Evolutionary conservation across 176 grass and related monocot species (phyloP).

Genomic region (maize (Zea mays)): DNA sequence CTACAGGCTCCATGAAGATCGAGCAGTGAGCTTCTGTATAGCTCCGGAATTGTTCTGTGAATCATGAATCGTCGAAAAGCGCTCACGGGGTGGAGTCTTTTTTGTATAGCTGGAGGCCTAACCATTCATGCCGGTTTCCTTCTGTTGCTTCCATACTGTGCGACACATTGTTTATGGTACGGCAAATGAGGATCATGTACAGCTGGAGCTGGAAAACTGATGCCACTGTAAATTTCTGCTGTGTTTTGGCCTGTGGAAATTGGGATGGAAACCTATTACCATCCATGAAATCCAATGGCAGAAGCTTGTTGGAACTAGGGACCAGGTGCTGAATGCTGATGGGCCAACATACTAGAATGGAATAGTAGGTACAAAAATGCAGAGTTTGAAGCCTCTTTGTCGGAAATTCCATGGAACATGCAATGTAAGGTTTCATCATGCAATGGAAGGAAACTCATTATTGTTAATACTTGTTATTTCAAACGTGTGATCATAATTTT

Average conservation of each 20-base stretch:
- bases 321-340: slow-evolving; percentile 17
- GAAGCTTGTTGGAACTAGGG: slow-evolving; percentile 20
- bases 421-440: neutral
- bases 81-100: slow-evolving; percentile 37
- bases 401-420: neutral
- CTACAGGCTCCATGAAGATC: slow-evolving; percentile 60
- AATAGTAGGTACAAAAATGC: slow-evolving; percentile 23
- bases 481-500: neutral
- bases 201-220: slow-evolving; percentile 45
- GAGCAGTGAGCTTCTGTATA: slow-evolving; percentile 46
- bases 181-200: slow-evolving; percentile 47
- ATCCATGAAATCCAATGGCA: slow-evolving; percentile 25
- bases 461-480: neutral
- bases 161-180: slow-evolving; percentile 9
- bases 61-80: slow-evolving; percentile 37
- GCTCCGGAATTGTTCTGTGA: slow-evolving; percentile 15
- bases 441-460: neutral
- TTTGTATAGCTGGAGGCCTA: slow-evolving; percentile 72
- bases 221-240: slow-evolving; percentile 34
- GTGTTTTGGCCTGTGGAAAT: slow-evolving; percentile 33
- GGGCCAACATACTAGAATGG: slow-evolving; percentile 18
- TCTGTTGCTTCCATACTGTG: slow-evolving; percentile 31
- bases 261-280: slow-evolving; percentile 10
- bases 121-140: slow-evolving; percentile 44
- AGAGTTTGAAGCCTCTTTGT: slow-evolving; percentile 24